Evolutionary conservation across 257 asterid species (phyloP).

Genomic region (Solanum pimpinellifolium): DNA sequence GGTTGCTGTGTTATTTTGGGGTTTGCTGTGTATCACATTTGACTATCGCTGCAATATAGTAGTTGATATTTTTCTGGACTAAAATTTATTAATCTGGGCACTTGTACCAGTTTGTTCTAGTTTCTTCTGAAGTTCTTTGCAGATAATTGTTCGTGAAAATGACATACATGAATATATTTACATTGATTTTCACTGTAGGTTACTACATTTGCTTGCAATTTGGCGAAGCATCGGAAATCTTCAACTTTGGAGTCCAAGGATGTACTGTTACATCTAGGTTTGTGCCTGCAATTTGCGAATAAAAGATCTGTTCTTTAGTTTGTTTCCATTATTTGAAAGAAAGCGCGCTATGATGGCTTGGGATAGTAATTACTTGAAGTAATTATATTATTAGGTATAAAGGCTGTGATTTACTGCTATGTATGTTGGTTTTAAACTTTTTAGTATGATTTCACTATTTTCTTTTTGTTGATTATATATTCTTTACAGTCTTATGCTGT

Average conservation of each 20-base stretch:
- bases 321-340: background rate
- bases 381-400: background rate
- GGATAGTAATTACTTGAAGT: background rate
- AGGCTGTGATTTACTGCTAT: background rate
- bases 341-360: background rate
- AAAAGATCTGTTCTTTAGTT: background rate
- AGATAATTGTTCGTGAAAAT: background rate
- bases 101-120: background rate
- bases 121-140: background rate
- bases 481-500: background rate
- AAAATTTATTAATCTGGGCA: background rate
- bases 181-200: slow-evolving; percentile 33
- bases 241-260: slow-evolving; percentile 90
- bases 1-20: background rate
- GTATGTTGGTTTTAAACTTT: background rate
- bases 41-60: background rate
- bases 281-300: slow-evolving; percentile 17
- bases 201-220: slow-evolving; percentile 67
- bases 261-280: slow-evolving; percentile 86
- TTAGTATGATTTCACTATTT: background rate
- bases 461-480: background rate
- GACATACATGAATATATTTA: background rate
- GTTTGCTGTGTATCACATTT: background rate
- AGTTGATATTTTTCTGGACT: background rate
- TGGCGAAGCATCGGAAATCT: slow-evolving; percentile 96